Percentiles rank a stretch among this genome's conserved stretches.
Evolutionary conservation across 495 filamentous ascomycete species (phyloP).

Genomic region (Hypoxylon perforatum): DNA sequence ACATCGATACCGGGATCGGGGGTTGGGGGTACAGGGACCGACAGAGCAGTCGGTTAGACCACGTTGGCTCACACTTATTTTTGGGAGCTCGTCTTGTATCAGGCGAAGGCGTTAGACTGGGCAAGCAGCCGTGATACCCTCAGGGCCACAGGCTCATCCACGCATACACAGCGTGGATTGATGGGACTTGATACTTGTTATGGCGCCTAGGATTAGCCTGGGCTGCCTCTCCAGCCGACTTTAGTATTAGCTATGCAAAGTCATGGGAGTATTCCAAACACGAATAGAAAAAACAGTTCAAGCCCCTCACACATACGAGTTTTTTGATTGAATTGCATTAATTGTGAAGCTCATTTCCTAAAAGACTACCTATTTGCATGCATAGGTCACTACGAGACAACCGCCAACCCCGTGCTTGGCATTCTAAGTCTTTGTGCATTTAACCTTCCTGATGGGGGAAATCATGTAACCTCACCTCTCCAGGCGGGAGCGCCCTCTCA

Average conservation of each 20-base stretch:
- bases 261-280: constrained; percentile 34
- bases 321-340: constrained; percentile 9
- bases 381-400: not conserved
- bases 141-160: constrained; percentile 43
- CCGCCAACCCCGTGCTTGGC: not conserved
- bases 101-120: constrained; percentile 37
- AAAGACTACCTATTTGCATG: not conserved
- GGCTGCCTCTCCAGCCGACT: constrained; percentile 30
- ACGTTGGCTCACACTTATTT: constrained; percentile 30
- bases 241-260: constrained; percentile 13
- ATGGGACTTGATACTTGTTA: constrained; percentile 49
- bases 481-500: constrained; percentile 29
- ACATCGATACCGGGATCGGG: constrained; percentile 47
- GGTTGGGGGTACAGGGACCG: constrained; percentile 34
- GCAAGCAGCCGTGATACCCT: constrained; percentile 32
- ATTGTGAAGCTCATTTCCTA: constrained; percentile 11
- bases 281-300: constrained; percentile 47
- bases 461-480: constrained; percentile 14
- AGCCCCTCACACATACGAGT: constrained; percentile 43
- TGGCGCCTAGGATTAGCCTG: constrained; percentile 33
- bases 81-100: constrained; percentile 20
- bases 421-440: constrained; percentile 4
- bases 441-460: constrained; percentile 31
- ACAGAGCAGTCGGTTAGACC: constrained; percentile 37
- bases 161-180: constrained; percentile 46